A percentile compares a stretch with the other conserved stretches of the same genome.
Conservation (phyloP, 208 protist species). For the Leishmania gerbilli region DNA sequence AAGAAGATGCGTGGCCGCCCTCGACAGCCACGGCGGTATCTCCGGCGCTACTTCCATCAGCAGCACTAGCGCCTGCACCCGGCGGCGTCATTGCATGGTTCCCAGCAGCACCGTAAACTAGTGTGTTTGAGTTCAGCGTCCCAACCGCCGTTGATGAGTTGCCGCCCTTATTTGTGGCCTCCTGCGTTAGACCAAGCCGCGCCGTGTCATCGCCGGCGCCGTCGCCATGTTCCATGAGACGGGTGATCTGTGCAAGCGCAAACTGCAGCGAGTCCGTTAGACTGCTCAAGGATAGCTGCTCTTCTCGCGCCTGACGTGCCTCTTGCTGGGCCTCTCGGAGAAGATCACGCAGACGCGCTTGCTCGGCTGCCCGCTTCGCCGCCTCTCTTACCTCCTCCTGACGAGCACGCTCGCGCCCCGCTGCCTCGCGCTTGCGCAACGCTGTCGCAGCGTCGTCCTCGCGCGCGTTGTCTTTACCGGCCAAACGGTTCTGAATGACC, state of each 20-base stretch:
- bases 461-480: not conserved
- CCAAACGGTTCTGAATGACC: constrained; percentile 13
- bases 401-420: not conserved
- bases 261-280: constrained; percentile 12
- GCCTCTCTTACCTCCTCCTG: not conserved
- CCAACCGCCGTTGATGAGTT: not conserved
- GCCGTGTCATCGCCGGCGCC: not conserved
- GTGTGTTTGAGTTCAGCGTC: constrained; percentile 6
- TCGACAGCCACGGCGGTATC: not conserved
- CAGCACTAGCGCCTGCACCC: not conserved
- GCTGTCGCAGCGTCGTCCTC: not conserved
- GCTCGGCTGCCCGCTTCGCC: not conserved
- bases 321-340: constrained; percentile 12
- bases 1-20: not conserved
- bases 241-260: constrained; percentile 7
- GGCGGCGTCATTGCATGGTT: not conserved
- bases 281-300: constrained; percentile 4
- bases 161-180: not conserved
- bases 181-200: not conserved
- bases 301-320: not conserved
- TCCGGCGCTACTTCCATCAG: not conserved
- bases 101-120: constrained; percentile 2
- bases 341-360: constrained; percentile 6
- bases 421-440: not conserved
- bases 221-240: not conserved